Base-by-base conservation (phyloP, 2,329 filamentous ascomycete genomes). In the Chrysoporthe austroafricana region DNA sequence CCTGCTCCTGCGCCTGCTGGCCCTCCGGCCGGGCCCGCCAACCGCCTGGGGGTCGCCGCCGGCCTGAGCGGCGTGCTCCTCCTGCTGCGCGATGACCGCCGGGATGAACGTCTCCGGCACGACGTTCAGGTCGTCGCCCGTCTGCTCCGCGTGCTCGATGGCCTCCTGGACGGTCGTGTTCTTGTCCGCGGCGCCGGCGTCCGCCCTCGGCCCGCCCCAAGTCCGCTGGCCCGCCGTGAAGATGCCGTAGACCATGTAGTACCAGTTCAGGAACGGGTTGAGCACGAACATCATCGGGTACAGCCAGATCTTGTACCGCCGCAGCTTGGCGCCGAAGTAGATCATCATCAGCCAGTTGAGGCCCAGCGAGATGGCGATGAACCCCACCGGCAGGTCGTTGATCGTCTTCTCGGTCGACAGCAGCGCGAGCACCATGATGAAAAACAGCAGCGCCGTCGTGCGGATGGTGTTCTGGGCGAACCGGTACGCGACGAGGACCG, bases 191-290 rank as follows among this genome's bases (percentile, higher is more conserved):
- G 89, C 85, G 42, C 91, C 93, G 0, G 94, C 94, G 78, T 98
- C 95, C 1, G 93, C 94, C 74, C 95, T 88, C 13, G 95, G 96
- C 0, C 95, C 95, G 72, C 95, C 95, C 95, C 96, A 99, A 1
- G 95, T 98, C 71, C 95, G 87, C 77, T 97, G 93, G 26, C 94
- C 94, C 42, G 94, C 94, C 0, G 95, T 97, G 79, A 97, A 96
- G 73, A 97, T 96, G 57, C 94, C 94, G 77, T 97, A 97, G 2
- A 97, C 91, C 91, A 97, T 97, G 81, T 98, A 98, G 68, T 93
- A 87, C 95, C 95, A 98, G 79, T 98, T 98, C 85, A 97, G 94
- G 76, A 98, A 96, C 0, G 96, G 95, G 76, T 97, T 98, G 71
- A 97, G 79, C 59, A 97, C 81, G 77, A 97, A 98, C 94, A 98